Base-by-base conservation (phyloP, 768 basidiomycete genomes). In the Agrocybe chaxingu region DNA sequence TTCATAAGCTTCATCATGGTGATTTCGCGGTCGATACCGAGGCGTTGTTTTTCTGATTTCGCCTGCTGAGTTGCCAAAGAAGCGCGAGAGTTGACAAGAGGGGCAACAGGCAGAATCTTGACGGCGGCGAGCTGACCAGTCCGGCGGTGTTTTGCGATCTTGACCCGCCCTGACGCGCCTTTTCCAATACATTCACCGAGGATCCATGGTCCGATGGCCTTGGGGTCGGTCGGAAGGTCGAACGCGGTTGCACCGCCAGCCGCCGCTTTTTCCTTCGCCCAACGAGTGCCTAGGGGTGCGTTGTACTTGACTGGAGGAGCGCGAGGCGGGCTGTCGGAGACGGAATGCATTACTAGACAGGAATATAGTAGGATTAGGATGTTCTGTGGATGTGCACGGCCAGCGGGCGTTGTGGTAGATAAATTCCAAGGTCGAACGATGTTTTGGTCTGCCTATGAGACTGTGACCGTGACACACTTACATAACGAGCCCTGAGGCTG, bases 1-100 rank as follows among this genome's bases (percentile, higher is more conserved):
- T 95, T 91, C 85, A 98, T 94, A 59, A 98, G 87, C 68, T 98
- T 98, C 95, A 98, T 96, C 85, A 98, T 94, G 49, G 90, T 92
- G 53, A 98, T 96, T 68, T 98, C 95, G 55, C 92, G 75, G 66
- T 97, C 93, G 52, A 98, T 87, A 3, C 90, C 88, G 42, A 95
- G 79, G 52, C 87, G 81, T 55, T 86, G 83, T 66, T 91, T 92
- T 55, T 92, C 88, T 2, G 80, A 79, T 69, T 87, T 89, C 3
- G 80, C 85, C 54, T 80, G 77, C 57, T 82, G 80, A 35, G 82
- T 81, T 5, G 79, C 78, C 54, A 85, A 66, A 50, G 87, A 85
- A 13, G 78, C 77, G 41, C 90, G 81, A 34, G 89, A 89, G 62
- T 77, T 81, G 58, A 88, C 76, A 32, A 92, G 73, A 13, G 89